A percentile compares a stretch with the other conserved stretches of the same genome.
Conservation (phyloP, 2,329 filamentous ascomycete species). For the Trichoderma afroharzianum region DNA sequence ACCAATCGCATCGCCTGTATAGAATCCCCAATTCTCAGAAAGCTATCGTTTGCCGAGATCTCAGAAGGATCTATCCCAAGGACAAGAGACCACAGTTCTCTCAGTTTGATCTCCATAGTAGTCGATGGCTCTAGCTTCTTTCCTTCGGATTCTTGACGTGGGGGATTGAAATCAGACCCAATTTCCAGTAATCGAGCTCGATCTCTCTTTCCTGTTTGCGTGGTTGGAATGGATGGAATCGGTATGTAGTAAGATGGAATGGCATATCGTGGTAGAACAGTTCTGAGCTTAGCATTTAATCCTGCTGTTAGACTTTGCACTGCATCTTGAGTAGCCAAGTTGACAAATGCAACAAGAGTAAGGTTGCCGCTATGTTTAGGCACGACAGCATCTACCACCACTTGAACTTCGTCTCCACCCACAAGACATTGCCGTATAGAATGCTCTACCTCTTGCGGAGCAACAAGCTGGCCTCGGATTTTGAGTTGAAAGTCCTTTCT, state of each 20-base stretch:
- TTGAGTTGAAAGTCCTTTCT: conserved; percentile 13
- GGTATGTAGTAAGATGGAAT: conserved; percentile 13
- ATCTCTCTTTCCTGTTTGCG: conserved; percentile 6
- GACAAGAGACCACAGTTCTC: conserved; percentile 7
- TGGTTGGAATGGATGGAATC: neutral
- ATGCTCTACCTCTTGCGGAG: conserved; percentile 1
- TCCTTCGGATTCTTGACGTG: neutral
- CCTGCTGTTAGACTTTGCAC: neutral
- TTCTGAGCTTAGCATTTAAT: neutral
- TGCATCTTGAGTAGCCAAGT: neutral
- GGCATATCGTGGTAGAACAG: neutral
- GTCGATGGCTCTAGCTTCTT: neutral
- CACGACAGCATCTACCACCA: conserved; percentile 4
- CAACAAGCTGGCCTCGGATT: conserved; percentile 7
- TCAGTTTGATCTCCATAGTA: neutral
- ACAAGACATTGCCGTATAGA: neutral
- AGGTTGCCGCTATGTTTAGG: neutral
- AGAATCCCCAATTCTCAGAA: conserved; percentile 4
- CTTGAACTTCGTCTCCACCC: neutral
- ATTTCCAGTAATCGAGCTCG: conserved; percentile 3
- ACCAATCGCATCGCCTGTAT: conserved; percentile 15
- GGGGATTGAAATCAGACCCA: neutral
- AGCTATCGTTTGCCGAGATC: conserved; percentile 10
- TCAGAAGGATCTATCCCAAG: neutral
- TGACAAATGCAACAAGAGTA: conserved; percentile 2